These are phyloP conservation scores for Tricholoma bakamatsutake DNA, from an alignment of 768 basidiomycete species.

Conservation along the genomic window DNA sequence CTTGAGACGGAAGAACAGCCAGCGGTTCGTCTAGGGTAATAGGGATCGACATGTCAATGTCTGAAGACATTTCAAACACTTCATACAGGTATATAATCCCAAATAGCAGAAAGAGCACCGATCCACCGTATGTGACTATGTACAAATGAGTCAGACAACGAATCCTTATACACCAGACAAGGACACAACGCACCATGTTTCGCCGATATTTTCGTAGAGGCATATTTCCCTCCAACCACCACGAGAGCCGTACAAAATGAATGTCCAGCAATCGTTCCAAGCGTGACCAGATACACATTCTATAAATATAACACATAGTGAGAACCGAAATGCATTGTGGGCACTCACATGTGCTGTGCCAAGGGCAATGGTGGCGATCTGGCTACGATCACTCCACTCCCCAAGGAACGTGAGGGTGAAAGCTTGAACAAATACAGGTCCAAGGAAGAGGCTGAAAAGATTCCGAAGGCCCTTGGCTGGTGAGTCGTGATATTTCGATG, in stretches of 20 bases:
- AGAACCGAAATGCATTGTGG: too few species aligned
- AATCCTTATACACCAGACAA: slow-evolving; percentile 3
- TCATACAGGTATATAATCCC: slow-evolving; percentile 74
- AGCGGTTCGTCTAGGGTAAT: slow-evolving; percentile 14
- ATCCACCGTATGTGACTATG: slow-evolving; percentile 79
- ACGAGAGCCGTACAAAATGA: slow-evolving; percentile 82
- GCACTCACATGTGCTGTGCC: slow-evolving; percentile 91
- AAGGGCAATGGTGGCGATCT: slow-evolving; percentile 94
- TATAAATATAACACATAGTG: slow-evolving; percentile 29
- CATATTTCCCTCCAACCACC: slow-evolving; percentile 87
- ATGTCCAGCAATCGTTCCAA: slow-evolving; percentile 90
- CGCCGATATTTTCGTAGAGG: slow-evolving; percentile 92
- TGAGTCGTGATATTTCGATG: slow-evolving; percentile 17
- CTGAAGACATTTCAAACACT: slow-evolving; percentile 33
- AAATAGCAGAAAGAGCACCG: slow-evolving; percentile 78
- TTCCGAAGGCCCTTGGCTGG: slow-evolving; percentile 66
- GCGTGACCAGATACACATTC: slow-evolving; percentile 89
- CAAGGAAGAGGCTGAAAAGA: slow-evolving; percentile 75
- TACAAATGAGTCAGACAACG: not conserved
- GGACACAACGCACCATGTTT: slow-evolving; percentile 68
- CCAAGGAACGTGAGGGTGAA: slow-evolving; percentile 97
- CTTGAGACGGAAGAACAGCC: too few species aligned
- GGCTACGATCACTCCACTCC: slow-evolving; percentile 98
- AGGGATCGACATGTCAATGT: slow-evolving; percentile 32
- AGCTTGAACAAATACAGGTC: slow-evolving; percentile 92